These are phyloP conservation scores for Neonectria sp. DNA, from an alignment of 2,329 filamentous ascomycete genomes.

Conservation along the genomic window DNA sequence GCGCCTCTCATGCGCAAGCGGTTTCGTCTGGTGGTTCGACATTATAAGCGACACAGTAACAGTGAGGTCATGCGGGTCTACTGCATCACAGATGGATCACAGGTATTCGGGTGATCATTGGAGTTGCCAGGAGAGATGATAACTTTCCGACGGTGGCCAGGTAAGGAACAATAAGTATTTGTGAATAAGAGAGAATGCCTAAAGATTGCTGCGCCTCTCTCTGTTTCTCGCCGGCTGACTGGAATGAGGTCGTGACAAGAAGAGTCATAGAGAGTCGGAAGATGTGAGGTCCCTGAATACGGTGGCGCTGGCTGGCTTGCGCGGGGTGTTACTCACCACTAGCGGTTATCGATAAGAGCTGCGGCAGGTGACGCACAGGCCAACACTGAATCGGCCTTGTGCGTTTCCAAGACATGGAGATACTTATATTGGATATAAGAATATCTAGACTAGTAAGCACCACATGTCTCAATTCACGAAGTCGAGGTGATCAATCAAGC, in stretches of 20 bases:
- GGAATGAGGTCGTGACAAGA: conserved; percentile 29
- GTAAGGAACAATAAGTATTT: conserved; percentile 27
- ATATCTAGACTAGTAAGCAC: conserved; percentile 1
- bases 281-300: conserved; percentile 4
- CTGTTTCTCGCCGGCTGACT: conserved; percentile 42
- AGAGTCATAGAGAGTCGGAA: conserved; percentile 45
- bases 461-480: conserved; percentile 10
- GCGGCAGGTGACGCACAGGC: background rate
- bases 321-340: conserved; percentile 44
- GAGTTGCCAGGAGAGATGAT: conserved; percentile 21
- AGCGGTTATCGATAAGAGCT: conserved; percentile 30
- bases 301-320: conserved; percentile 23
- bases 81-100: conserved; percentile 31
- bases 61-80: conserved; percentile 43
- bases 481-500: background rate
- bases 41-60: conserved; percentile 56
- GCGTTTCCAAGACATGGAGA: background rate
- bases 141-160: background rate
- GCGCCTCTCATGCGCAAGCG: conserved; percentile 82
- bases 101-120: conserved; percentile 50
- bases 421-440: conserved; percentile 17
- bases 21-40: conserved; percentile 70
- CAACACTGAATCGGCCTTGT: background rate
- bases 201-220: conserved; percentile 36
- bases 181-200: conserved; percentile 11